Evolutionary conservation across 164 flowering plant genomes (phyloP).

Genomic region (Akebia trifoliata): DNA sequence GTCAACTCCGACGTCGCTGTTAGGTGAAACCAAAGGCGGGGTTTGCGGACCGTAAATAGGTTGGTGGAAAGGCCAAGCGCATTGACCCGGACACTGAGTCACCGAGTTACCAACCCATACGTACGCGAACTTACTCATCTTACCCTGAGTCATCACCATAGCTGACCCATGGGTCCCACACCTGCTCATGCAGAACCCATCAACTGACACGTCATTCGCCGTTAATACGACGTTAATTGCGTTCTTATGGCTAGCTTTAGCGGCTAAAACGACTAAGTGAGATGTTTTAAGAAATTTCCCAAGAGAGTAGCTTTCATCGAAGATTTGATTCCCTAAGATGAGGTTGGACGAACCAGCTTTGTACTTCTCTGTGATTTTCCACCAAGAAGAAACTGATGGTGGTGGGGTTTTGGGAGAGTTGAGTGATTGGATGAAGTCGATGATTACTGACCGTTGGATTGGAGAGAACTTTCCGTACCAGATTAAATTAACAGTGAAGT

Average conservation of each 20-base stretch:
- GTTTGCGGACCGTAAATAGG: constrained; percentile 78
- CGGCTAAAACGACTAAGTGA: constrained; percentile 37
- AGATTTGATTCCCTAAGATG: constrained; percentile 44
- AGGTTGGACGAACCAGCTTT: constrained; percentile 35
- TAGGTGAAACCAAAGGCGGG: constrained; percentile 65
- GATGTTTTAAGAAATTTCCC: constrained; percentile 41
- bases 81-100: constrained; percentile 79
- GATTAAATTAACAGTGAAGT: constrained; percentile 42
- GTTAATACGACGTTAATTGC: constrained; percentile 51
- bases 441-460: constrained; percentile 51
- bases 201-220: constrained; percentile 54
- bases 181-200: constrained; percentile 44
- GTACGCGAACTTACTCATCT: constrained; percentile 31
- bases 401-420: constrained; percentile 4
- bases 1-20: constrained; percentile 78
- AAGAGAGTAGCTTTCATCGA: constrained; percentile 39
- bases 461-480: constrained; percentile 60
- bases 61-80: constrained; percentile 82
- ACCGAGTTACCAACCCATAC: constrained; percentile 83
- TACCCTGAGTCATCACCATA: background rate
- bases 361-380: constrained; percentile 57
- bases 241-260: constrained; percentile 13
- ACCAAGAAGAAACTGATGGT: constrained; percentile 60
- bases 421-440: constrained; percentile 60
- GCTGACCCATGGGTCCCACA: constrained; percentile 48